phyloP scores from a whole-genome alignment of 371 early-diverging fungal species.

The Vairimorpha necatrix region DNA sequence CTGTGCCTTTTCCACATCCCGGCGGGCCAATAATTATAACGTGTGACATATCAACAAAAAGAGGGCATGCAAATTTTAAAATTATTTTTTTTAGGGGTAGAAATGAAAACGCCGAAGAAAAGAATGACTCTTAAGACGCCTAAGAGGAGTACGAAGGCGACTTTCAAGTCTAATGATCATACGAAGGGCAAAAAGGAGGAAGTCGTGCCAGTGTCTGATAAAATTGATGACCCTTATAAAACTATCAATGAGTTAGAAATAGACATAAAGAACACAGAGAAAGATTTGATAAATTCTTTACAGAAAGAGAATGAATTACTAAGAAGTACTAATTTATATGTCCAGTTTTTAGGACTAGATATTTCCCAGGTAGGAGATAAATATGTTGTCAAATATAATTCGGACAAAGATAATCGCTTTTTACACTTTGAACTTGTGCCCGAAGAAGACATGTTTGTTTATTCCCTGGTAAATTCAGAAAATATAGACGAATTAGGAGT shows the following conservation, averaged over 20 bases:
- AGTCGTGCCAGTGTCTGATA: background rate
- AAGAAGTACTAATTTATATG: conserved; percentile 33
- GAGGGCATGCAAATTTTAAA: background rate
- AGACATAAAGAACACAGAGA: conserved; percentile 36
- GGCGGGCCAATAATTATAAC: conserved; percentile 73
- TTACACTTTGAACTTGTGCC: conserved; percentile 41
- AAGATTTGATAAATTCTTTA: conserved; percentile 33
- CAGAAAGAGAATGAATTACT: conserved; percentile 47
- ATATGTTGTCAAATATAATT: conserved; percentile 23
- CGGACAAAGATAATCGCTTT: conserved; percentile 11
- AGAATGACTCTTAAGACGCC: conserved; percentile 46
- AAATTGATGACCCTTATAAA: conserved; percentile 1
- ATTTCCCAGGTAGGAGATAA: conserved; percentile 29
- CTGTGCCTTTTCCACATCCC: conserved; percentile 85
- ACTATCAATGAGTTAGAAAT: conserved; percentile 9
- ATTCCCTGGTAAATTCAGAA: conserved; percentile 33
- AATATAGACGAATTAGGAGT: conserved; percentile 46
- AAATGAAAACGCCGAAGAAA: conserved; percentile 44
- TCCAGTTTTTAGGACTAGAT: conserved; percentile 47
- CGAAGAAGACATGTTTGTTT: conserved; percentile 38
- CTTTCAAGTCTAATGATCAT: background rate
- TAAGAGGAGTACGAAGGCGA: conserved; percentile 21
- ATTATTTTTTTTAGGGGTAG: background rate
- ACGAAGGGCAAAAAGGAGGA: background rate
- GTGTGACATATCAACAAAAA: conserved; percentile 10